These are phyloP conservation scores for Echites panduratus DNA, from an alignment of 257 asterid species.

Conservation along the genomic window DNA sequence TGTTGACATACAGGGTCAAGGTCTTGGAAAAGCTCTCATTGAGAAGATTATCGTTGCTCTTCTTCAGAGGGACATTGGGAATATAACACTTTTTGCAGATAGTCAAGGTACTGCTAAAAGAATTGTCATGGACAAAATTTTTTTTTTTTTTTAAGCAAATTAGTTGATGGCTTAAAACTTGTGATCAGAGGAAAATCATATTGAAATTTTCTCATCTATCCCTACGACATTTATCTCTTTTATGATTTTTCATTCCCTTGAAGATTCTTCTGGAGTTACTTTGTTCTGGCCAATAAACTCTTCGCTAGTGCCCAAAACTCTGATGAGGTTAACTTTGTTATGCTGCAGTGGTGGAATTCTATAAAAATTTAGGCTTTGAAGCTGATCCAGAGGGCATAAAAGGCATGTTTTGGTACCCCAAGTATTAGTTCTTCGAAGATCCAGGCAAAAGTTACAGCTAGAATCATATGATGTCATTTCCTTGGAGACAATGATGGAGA, in stretches of 20 bases:
- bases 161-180: not conserved
- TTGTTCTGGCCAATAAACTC: not conserved
- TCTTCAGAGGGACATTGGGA: constrained; percentile 84
- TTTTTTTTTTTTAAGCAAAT: no score
- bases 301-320: not conserved
- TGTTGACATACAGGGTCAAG: constrained; percentile 65
- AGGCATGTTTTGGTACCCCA: constrained; percentile 99
- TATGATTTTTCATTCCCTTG: not conserved
- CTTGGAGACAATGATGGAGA: not conserved
- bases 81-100: constrained; percentile 88
- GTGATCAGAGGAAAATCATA: not conserved
- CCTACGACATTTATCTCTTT: not conserved
- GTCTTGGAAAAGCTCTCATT: constrained; percentile 83
- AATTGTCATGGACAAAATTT: not conserved
- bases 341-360: constrained; percentile 87
- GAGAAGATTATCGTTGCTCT: constrained; percentile 84
- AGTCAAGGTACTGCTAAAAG: constrained; percentile 56
- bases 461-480: not conserved
- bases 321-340: constrained; percentile 1
- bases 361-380: constrained; percentile 71
- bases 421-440: constrained; percentile 30
- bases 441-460: not conserved
- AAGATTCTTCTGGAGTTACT: not conserved
- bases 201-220: not conserved
- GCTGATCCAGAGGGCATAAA: constrained; percentile 97